Evolutionary conservation across 2,329 filamentous ascomycete species (phyloP), one percentile per base, ranked within the genome.

Genomic region (Akanthomyces dipterigenus): DNA sequence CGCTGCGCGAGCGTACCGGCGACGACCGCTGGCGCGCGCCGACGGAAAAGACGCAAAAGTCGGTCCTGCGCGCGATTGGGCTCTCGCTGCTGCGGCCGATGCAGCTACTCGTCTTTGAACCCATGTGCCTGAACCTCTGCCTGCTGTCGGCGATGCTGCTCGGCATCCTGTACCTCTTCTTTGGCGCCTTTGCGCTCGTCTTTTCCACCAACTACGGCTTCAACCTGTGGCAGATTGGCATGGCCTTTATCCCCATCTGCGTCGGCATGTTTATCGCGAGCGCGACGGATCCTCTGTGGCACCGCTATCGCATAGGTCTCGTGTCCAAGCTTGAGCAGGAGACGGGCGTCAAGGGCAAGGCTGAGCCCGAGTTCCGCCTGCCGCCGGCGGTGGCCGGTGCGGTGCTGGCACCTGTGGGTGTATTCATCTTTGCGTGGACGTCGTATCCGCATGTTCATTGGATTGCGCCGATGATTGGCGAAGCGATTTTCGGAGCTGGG

Each of bases 391-490:
- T 93, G 56, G 71, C 81, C 8, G 93, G 93, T n/a, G 87, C 87
- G 0, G 74, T 91, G 49, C 75, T 96, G 11, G 90, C 95, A 36
- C 90, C 92, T 5, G 78, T 89, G 61, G 90, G 91, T 7, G 76
- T 98, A 18, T 96, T 97, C 73, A 89, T 90, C 76, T 96, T 96
- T 75, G 91, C 86, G 9, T 96, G 91, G 89, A 92, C 90, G 5
- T 88, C 89, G 16, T 93, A 87, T 71, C 73, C 86, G 2, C 82
- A 74, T 67, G 83, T 96, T 54, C 88, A 91, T 74, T 93, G 87
- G 87, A 88, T 90, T 64, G 81, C 87, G 50, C 88, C 89, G 28
- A 87, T 91, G 65, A 87, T 93, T 73, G 89, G 87, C 22, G 88
- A 86, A 31, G 80, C 73, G 46, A 77, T 93, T 49, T 93, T 92